phyloP scores from a whole-genome alignment of 148 eudicot genomes.

The Cornus suecica region DNA sequence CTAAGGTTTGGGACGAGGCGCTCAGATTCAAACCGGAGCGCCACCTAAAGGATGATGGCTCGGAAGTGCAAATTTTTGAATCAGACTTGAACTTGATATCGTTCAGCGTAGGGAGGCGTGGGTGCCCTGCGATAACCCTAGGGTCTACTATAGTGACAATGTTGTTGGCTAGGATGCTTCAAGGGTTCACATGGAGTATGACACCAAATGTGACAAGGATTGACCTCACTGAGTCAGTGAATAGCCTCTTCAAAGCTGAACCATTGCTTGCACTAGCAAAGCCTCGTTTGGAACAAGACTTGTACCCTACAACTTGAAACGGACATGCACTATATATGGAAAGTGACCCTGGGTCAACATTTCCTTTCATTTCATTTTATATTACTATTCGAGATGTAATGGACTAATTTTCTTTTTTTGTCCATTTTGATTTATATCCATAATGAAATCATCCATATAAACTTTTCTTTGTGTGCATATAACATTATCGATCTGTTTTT shows the following conservation, averaged over 20 bases:
- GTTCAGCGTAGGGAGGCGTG: slow-evolving; percentile 12
- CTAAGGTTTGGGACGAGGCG: slow-evolving; percentile 12
- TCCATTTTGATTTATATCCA: no score
- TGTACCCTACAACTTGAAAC: not conserved
- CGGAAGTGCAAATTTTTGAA: not conserved
- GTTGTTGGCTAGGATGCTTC: slow-evolving; percentile 13
- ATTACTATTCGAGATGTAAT: no score
- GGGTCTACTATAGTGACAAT: not conserved
- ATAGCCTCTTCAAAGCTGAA: not conserved
- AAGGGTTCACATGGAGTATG: slow-evolving; percentile 14
- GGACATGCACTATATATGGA: no score
- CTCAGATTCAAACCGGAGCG: slow-evolving; percentile 6
- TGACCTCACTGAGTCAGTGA: not conserved
- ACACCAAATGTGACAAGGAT: not conserved
- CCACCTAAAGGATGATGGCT: slow-evolving; percentile 5
- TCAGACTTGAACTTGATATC: slow-evolving; percentile 1
- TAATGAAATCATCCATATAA: no score
- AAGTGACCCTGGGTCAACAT: no score
- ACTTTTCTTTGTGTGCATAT: no score
- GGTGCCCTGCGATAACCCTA: not conserved
- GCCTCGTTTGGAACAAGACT: not conserved
- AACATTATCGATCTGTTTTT: no score
- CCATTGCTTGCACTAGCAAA: not conserved
- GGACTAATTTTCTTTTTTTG: no score
- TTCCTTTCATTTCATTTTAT: no score